Percentiles rank a stretch among this genome's conserved stretches.
phyloP scores from a whole-genome alignment of 352 stramenopile species.

The Pythium chondricola region DNA sequence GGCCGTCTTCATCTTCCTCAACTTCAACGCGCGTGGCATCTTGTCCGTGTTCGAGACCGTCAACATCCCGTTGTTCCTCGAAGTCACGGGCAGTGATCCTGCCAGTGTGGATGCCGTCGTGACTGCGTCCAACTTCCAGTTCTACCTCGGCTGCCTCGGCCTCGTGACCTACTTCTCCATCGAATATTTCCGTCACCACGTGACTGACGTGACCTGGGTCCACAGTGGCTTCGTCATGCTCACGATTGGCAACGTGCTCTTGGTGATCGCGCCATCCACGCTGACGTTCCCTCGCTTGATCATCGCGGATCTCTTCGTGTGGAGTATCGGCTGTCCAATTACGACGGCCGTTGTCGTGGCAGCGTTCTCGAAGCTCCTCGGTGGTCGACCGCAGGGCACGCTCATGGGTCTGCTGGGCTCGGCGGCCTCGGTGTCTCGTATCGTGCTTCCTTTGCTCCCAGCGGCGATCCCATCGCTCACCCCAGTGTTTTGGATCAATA shows the following conservation, averaged over 20 bases:
- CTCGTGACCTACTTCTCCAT: slow-evolving; percentile 76
- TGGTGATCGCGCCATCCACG: slow-evolving; percentile 34
- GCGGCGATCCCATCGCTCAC: slow-evolving; percentile 57
- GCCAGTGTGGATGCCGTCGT: slow-evolving; percentile 44
- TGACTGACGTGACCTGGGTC: slow-evolving; percentile 70
- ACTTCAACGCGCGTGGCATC: slow-evolving; percentile 70
- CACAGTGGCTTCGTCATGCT: slow-evolving; percentile 63
- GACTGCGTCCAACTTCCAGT: slow-evolving; percentile 77
- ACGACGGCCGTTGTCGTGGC: slow-evolving; percentile 68
- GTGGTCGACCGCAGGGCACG: slow-evolving; percentile 63
- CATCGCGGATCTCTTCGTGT: slow-evolving; percentile 64
- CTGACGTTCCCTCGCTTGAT: slow-evolving; percentile 47
- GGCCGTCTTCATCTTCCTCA: slow-evolving; percentile 75
- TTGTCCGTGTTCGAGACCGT: slow-evolving; percentile 81
- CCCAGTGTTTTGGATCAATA: slow-evolving; percentile 74
- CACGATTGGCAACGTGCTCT: slow-evolving; percentile 45
- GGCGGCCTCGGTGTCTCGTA: slow-evolving; percentile 64
- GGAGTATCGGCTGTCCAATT: slow-evolving; percentile 76
- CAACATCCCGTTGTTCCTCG: slow-evolving; percentile 75
- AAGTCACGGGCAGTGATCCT: slow-evolving; percentile 57
- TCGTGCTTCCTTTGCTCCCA: slow-evolving; percentile 67
- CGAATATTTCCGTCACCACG: slow-evolving; percentile 60
- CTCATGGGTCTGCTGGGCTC: slow-evolving; percentile 76
- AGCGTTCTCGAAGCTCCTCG: slow-evolving; percentile 75
- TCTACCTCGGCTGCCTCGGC: slow-evolving; percentile 68